Base-by-base conservation (phyloP, 129 eudicot species). In the Arctium minus region DNA sequence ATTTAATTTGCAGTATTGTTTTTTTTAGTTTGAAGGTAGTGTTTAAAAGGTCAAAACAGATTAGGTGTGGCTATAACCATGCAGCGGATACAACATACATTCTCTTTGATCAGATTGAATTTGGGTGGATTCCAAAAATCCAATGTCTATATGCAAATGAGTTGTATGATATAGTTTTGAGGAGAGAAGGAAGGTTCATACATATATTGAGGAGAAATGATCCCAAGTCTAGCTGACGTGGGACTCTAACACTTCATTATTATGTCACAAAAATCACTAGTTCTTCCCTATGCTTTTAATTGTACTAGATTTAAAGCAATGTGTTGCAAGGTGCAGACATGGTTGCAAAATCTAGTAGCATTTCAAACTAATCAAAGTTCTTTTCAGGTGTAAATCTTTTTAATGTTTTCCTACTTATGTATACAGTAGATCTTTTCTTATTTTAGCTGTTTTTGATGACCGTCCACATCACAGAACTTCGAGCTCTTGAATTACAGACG, bases 401-500 rank as follows among this genome's bases (percentile, higher is more conserved):
- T 3, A 53, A 15, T 53, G 7, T 17, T 53, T 60, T 60, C 68
- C 68, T 56, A 56, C 68, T 17, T 15, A 8, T n/a, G 2, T 60
- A 10, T 60, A 60, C 29, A 60, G 29, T 60, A 60, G 18, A 4
- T 42, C 18, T 13, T 60, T 60, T n/a, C 29, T 60, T 8, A 17
- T 60, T n/a, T 22, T 60, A 60, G 22, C 22, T n/a, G 32, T 56
- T 72, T 40, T 56, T 42, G 74, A 84, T 62, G 11, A 22, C 48
- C 39, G 22, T 75, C 50, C 30, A 77, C n/a, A 44, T 84, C 36
- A 8, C 88, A 94, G 98, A 94, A 88, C 93, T 94, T 67, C 88
- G 91, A 79, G 92, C 86, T 37, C 89, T 94, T 68, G 93, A 90
- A 71, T 68, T 87, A 80, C 97, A 90, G 27, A 90, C 97, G 30